Evolutionary conservation across 192 early-diverging fungal species (phyloP).

Genomic region (Thamnidium elegans): DNA sequence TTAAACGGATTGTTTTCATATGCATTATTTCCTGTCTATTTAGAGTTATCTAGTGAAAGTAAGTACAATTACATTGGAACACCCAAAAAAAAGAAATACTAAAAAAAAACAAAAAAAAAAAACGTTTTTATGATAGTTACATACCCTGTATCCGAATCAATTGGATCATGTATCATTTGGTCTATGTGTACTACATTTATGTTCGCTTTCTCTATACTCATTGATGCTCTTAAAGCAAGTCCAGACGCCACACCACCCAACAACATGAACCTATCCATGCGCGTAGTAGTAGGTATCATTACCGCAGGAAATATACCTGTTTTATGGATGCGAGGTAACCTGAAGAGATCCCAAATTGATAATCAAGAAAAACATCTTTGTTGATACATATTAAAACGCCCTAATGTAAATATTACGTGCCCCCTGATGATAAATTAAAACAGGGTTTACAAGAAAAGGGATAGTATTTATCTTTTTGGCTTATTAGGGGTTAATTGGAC

Average conservation of each 20-base stretch:
- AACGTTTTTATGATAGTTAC: too few species aligned
- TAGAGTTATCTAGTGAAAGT: slow-evolving; percentile 36
- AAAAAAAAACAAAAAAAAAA: too few species aligned
- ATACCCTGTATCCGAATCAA: slow-evolving; percentile 34
- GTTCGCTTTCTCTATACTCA: slow-evolving; percentile 24
- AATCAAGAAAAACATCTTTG: not conserved
- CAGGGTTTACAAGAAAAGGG: too few species aligned
- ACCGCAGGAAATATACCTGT: slow-evolving; percentile 13
- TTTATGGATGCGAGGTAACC: slow-evolving; percentile 23
- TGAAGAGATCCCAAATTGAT: slow-evolving; percentile 25
- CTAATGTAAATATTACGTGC: too few species aligned
- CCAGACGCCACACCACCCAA: slow-evolving; percentile 22
- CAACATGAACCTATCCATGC: slow-evolving; percentile 27
- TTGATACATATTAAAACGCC: too few species aligned
- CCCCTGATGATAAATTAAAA: too few species aligned
- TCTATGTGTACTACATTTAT: slow-evolving; percentile 4
- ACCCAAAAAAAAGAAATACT: too few species aligned
- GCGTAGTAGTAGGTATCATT: slow-evolving; percentile 12
- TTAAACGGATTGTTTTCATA: slow-evolving; percentile 31
- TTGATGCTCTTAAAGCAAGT: slow-evolving; percentile 21
- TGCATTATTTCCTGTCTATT: slow-evolving; percentile 21
- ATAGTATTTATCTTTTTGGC: too few species aligned
- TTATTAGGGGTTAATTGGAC: too few species aligned
- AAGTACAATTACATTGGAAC: not conserved
- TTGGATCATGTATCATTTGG: slow-evolving; percentile 26